Evolutionary conservation across 495 filamentous ascomycete species (phyloP), one percentile per base, ranked within the genome.

Genomic region (Penicillium chermesinum): DNA sequence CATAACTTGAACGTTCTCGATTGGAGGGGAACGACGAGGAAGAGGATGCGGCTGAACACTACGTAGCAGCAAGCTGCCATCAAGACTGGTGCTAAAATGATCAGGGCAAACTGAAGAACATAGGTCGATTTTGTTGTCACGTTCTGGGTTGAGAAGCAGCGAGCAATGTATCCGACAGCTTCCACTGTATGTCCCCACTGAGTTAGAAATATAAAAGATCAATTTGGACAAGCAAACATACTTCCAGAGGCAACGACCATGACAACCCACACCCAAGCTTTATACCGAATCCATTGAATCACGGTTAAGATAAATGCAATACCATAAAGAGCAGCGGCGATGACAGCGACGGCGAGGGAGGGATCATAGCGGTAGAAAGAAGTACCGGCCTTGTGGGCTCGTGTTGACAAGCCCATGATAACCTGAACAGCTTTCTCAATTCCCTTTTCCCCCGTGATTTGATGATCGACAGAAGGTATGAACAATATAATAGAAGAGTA

Each of bases 61-160:
- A 79, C 73, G 57, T 81, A 82, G 39, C 78, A 74, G 0, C 75
- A 78, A 0, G 76, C 78, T 1, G 78, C 76, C 56, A 73, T 72
- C 20, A 79, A 61, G 5, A 74, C 75, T 3, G 59, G 60, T 1
- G 69, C 64, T 14, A 73, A 57, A 41, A 66, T 56, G n/a, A 71
- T 45, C 17, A 74, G 54, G 7, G 63, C 21, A 37, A 69, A 64
- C 38, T 74, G 66, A n/a, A 68, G 47, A 36, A 64, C 55, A 40
- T 63, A 71, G 25, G 48, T 5, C 5, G 53, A 55, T 41, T 62
- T 60, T 15, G 64, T 52, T 1, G 50, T 53, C 3, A 56, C 40
- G 35, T 74, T 48, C n/a, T 62, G 42, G 1, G 57, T 60, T 0
- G 72, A 76, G 17, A 63, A 35, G 15, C 59, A 63, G 38, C 74